phyloP scores from a whole-genome alignment of 148 eudicot species.

The Pharnaceum exiguum region DNA sequence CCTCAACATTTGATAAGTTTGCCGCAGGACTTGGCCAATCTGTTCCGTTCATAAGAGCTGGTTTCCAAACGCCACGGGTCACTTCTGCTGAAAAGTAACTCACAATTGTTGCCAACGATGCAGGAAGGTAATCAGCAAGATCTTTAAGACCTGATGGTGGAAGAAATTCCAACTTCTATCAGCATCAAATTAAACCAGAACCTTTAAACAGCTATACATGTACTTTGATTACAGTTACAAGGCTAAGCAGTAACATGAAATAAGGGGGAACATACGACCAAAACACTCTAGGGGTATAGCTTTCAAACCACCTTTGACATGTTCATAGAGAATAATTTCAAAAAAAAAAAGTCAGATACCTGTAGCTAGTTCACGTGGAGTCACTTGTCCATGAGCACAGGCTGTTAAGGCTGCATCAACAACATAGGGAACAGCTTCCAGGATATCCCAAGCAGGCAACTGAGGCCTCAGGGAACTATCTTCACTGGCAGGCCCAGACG shows the following conservation, averaged over 20 bases:
- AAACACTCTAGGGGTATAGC: background rate
- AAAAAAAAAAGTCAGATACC: conserved; percentile 33
- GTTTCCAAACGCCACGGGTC: conserved; percentile 94
- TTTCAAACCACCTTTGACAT: background rate
- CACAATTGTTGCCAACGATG: conserved; percentile 82
- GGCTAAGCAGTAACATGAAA: too few species aligned
- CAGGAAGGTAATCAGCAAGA: conserved; percentile 95
- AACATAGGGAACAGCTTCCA: conserved; percentile 96
- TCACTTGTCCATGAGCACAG: conserved; percentile 80
- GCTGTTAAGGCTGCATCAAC: conserved; percentile 98
- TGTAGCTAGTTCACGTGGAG: conserved; percentile 96
- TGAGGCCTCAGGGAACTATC: conserved; percentile 53
- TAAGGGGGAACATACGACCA: too few species aligned
- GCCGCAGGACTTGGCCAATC: conserved; percentile 99
- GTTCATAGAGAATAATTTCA: background rate
- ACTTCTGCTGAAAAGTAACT: conserved; percentile 98
- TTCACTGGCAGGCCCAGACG: conserved; percentile 67
- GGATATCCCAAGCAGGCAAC: conserved; percentile 95
- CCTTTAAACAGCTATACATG: too few species aligned
- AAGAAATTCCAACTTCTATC: background rate
- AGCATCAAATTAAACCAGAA: background rate
- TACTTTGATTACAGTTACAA: too few species aligned
- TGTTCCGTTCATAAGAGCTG: conserved; percentile 91
- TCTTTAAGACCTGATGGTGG: conserved; percentile 72
- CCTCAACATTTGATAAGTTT: conserved; percentile 81